phyloP scores from a whole-genome alignment of 2,329 filamentous ascomycete species.

The Metarhizium brunneum region DNA sequence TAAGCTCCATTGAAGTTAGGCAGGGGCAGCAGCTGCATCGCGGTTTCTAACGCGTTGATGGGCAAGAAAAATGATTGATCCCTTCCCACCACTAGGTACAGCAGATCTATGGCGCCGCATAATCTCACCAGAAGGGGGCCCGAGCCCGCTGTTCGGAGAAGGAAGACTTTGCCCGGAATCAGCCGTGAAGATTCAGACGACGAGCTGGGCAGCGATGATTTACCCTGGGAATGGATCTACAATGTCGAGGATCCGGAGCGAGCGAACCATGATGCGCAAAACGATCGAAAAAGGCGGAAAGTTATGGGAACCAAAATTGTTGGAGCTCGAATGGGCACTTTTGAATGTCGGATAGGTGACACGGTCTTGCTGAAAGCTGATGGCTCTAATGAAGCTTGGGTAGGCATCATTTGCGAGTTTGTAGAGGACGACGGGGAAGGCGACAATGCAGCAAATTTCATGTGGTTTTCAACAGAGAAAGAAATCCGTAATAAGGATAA shows the following conservation, averaged over 20 bases:
- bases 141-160: slow-evolving; percentile 12
- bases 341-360: slow-evolving; percentile 75
- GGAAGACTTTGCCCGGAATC: slow-evolving; percentile 39
- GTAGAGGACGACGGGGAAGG: slow-evolving; percentile 55
- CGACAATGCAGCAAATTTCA: slow-evolving; percentile 74
- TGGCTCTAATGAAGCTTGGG: slow-evolving; percentile 80
- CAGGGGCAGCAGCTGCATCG: slow-evolving; percentile 10
- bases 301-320: slow-evolving; percentile 47
- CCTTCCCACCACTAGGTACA: slow-evolving; percentile 2
- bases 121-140: slow-evolving; percentile 9
- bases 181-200: slow-evolving; percentile 77
- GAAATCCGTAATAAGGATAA: slow-evolving; percentile 79
- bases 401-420: slow-evolving; percentile 81
- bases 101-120: slow-evolving; percentile 15
- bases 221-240: slow-evolving; percentile 76
- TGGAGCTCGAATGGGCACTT: slow-evolving; percentile 73
- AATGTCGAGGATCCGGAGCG: slow-evolving; percentile 22
- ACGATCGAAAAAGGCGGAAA: slow-evolving; percentile 26
- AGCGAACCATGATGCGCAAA: slow-evolving; percentile 15
- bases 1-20: not conserved
- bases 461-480: slow-evolving; percentile 92
- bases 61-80: not conserved
- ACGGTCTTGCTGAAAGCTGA: slow-evolving; percentile 81
- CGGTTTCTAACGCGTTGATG: slow-evolving; percentile 22
- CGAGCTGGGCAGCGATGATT: slow-evolving; percentile 66